Percentiles rank a stretch among this genome's conserved stretches.
phyloP scores from a whole-genome alignment of 345 rosid species.

The Acer campestre region DNA sequence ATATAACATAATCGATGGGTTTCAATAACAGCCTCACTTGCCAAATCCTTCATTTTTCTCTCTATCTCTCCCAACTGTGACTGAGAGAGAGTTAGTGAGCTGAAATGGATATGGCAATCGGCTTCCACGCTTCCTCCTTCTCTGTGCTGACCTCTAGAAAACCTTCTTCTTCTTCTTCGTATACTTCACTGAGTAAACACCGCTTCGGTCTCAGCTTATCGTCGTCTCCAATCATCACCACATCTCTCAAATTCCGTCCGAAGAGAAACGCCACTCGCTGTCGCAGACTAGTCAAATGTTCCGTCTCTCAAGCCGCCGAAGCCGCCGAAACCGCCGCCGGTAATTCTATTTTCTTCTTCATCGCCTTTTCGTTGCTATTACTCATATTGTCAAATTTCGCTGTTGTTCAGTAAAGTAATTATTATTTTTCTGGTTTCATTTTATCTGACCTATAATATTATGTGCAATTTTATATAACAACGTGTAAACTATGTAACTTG shows the following conservation, averaged over 20 bases:
- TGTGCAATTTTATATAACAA: not conserved
- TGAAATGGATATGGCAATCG: conserved; percentile 60
- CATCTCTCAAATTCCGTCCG: conserved; percentile 46
- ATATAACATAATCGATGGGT: not conserved
- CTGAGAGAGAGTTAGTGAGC: conserved; percentile 30
- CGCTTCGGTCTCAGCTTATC: conserved; percentile 49
- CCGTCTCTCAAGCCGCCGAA: conserved; percentile 64
- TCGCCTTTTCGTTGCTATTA: not conserved
- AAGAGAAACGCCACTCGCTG: conserved; percentile 18
- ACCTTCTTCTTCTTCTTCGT: conserved; percentile 18
- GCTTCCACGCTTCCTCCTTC: conserved; percentile 44
- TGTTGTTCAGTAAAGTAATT: not conserved
- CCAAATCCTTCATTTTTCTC: conserved; percentile 37
- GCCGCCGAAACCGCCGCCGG: conserved; percentile 58
- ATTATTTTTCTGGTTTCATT: not conserved
- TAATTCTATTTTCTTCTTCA: conserved; percentile 23
- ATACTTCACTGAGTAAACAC: conserved; percentile 40
- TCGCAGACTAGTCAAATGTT: conserved; percentile 55
- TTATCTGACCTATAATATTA: not conserved
- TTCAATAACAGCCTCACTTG: conserved; percentile 38
- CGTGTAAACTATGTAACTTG: not conserved
- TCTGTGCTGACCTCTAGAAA: conserved; percentile 33
- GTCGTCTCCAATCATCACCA: conserved; percentile 31
- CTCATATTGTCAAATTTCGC: not conserved
- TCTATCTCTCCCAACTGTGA: conserved; percentile 17